phyloP scores from a whole-genome alignment of 169 alveolate genomes.

The Eimeria maxima region DNA sequence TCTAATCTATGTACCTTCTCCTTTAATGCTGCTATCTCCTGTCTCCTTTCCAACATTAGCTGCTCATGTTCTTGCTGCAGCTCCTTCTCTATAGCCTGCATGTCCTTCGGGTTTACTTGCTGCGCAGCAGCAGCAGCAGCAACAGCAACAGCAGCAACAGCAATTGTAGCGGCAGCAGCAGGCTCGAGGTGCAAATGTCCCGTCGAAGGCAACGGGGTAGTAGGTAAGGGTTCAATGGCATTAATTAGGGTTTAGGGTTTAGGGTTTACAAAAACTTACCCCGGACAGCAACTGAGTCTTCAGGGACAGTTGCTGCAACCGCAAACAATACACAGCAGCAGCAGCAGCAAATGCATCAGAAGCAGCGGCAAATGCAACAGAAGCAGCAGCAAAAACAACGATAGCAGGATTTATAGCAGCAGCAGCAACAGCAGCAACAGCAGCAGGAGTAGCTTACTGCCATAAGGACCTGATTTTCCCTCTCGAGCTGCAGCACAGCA shows the following conservation, averaged over 20 bases:
- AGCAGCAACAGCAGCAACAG: constrained; percentile 44
- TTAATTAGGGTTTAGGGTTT: background rate
- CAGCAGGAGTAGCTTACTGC: constrained; percentile 51
- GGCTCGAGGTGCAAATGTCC: background rate
- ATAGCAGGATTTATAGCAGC: background rate
- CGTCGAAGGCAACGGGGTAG: background rate
- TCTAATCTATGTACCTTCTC: background rate
- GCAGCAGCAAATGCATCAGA: background rate
- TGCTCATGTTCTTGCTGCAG: constrained; percentile 59
- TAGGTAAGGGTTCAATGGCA: background rate
- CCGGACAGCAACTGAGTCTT: constrained; percentile 23
- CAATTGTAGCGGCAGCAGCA: background rate
- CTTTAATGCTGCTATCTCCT: background rate
- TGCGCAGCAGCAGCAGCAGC: constrained; percentile 41
- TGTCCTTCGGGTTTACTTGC: background rate
- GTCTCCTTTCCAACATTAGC: background rate
- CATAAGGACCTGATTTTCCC: background rate
- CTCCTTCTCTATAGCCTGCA: constrained; percentile 26
- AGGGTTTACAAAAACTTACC: background rate
- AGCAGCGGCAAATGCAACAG: constrained; percentile 11
- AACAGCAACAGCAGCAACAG: constrained; percentile 14
- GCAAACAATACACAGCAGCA: constrained; percentile 7
- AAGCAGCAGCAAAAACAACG: constrained; percentile 2
- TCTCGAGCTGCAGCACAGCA: constrained; percentile 50
- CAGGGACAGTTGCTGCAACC: constrained; percentile 3